Evolutionary conservation across 2,329 filamentous ascomycete genomes (phyloP).

Genomic region (Colletotrichum theobromicola): DNA sequence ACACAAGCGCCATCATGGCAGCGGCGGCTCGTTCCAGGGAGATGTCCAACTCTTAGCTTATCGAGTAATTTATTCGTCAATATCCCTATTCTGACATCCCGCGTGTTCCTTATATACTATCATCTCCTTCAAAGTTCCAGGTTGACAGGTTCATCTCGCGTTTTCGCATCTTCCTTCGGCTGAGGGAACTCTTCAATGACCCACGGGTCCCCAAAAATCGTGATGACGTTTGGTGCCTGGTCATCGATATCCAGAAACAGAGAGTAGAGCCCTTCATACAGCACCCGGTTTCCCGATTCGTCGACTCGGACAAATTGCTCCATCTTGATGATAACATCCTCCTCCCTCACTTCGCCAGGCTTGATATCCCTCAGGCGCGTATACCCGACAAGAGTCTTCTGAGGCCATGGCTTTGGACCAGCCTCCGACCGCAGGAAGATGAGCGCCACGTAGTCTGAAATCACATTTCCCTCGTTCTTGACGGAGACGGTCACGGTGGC

Average conservation of each 20-base stretch:
- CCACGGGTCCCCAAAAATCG: neutral
- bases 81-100: accelerated
- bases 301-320: slow-evolving; percentile 55
- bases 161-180: neutral
- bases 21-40: neutral
- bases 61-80: neutral
- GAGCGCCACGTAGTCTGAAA: slow-evolving; percentile 59
- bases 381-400: slow-evolving; percentile 58
- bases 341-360: slow-evolving; percentile 33
- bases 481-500: slow-evolving; percentile 45
- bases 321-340: slow-evolving; percentile 47
- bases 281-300: slow-evolving; percentile 51
- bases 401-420: slow-evolving; percentile 55
- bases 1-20: neutral
- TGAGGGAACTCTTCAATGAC: slow-evolving; percentile 11
- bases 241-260: slow-evolving; percentile 46
- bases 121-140: neutral
- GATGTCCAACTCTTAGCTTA: neutral
- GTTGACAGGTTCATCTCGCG: neutral
- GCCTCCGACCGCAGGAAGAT: slow-evolving; percentile 51
- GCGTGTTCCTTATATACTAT: neutral
- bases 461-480: slow-evolving; percentile 49
- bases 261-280: slow-evolving; percentile 59
- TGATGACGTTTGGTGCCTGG: neutral
- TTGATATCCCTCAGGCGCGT: slow-evolving; percentile 44